These are phyloP conservation scores for Aspergillus ellipticus DNA, from an alignment of 495 filamentous ascomycete genomes.

Conservation along the genomic window DNA sequence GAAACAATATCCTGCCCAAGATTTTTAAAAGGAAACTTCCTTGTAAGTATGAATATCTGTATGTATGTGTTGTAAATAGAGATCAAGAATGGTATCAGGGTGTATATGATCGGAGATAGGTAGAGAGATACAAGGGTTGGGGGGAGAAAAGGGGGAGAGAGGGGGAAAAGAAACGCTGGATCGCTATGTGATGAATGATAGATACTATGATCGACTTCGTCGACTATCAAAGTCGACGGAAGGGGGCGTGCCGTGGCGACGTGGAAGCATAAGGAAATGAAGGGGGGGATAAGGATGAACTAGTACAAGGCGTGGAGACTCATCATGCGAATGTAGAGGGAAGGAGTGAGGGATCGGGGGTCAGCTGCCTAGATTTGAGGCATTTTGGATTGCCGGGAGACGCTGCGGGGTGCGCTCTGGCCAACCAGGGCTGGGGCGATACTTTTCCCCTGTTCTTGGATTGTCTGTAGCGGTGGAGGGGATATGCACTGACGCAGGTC, in stretches of 20 bases:
- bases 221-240: constrained; percentile 5
- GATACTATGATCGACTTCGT: constrained; percentile 3
- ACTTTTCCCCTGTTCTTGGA: not conserved
- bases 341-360: not conserved
- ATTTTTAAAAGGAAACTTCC: not conserved
- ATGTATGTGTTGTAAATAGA: not conserved
- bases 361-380: not conserved
- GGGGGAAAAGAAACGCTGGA: not conserved
- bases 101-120: not conserved
- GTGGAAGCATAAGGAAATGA: not conserved
- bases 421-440: not conserved
- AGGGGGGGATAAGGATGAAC: not conserved
- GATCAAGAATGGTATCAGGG: constrained; percentile 5
- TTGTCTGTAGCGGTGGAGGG: not conserved
- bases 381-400: not conserved
- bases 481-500: constrained; percentile 2
- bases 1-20: too few relatives aligned
- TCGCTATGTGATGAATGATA: not conserved
- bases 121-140: too few relatives aligned
- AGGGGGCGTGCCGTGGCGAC: constrained; percentile 4
- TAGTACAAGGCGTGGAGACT: not conserved
- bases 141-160: too few relatives aligned
- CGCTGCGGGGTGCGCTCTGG: not conserved
- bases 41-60: not conserved
- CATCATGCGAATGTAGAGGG: not conserved